Evolutionary conservation across 179 eudicot species (phyloP), one percentile per base, ranked within the genome.

Genomic region (Vitellaria paradoxa): DNA sequence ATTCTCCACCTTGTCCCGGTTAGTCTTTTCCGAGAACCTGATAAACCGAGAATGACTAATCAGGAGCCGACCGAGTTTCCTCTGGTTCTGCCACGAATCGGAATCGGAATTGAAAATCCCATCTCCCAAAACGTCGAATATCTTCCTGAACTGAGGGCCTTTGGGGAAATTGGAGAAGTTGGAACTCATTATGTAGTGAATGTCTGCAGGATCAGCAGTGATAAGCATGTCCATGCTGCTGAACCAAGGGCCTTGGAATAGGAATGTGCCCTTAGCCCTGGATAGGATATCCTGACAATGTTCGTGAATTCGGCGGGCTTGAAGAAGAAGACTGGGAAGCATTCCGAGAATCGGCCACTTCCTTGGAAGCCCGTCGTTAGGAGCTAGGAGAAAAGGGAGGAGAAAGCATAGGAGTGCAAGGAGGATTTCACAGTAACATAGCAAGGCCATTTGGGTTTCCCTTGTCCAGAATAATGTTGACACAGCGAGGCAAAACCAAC

Each of bases 331-430:
- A 47, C 79, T 72, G 2, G 89, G 91, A 17, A 85, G 50, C 89
- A 85, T 86, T 23, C 91, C 91, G 8, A 88, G 55, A 72, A 85
- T n/a, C 21, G 91, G 91, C 91, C 89, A 86, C 66, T 86, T 84
- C 68, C 82, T 40, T 37, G 86, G 88, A 65, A 81, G 21, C 47
- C 86, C 85, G 76, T 85, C 42, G 30, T 24, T 63, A 55, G 21
- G 14, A 2, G 80, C 78, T 2, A 82, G 66, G 70, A 69, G 56
- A 62, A 78, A 82, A 9, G 80, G 70, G 63, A 79, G 15, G 20
- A 84, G 56, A 18, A 87, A 80, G 37, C 20, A 68, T 11, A 50
- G 83, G 37, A 0, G 1, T 2, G 88, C 86, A 20, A 85, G 49
- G 42, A 83, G 70, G 18, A 85, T 23, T 80, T 77, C 86, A 14